Conservation (phyloP, 2,329 filamentous ascomycete species). For the Sporothrix schenckii region DNA sequence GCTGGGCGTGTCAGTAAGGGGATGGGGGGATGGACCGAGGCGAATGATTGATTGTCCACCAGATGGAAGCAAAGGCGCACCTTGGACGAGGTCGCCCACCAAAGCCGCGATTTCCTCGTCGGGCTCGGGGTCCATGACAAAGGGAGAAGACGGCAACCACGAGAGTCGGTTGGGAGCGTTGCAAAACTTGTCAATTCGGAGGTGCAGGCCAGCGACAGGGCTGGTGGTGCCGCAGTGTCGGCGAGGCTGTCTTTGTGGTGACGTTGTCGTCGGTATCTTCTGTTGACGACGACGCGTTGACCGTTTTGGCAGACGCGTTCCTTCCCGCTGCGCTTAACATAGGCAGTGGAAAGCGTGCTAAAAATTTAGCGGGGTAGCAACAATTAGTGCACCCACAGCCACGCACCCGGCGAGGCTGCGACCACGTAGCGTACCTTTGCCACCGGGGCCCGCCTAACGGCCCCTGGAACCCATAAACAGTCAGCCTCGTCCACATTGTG, state of each 20-base stretch:
- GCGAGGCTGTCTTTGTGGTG: conserved; percentile 16
- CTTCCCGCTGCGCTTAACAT: background rate
- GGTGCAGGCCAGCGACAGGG: background rate
- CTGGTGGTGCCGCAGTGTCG: background rate
- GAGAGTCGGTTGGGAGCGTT: background rate
- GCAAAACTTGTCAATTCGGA: background rate
- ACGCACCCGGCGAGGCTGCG: conserved; percentile 2
- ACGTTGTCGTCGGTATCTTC: background rate
- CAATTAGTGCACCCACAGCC: background rate
- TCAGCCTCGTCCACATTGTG: conserved; percentile 11
- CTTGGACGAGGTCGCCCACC: conserved; percentile 36
- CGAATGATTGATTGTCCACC: background rate
- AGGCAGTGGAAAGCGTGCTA: background rate
- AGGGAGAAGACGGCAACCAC: background rate
- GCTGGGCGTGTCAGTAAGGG: conserved; percentile 46
- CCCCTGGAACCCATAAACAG: background rate
- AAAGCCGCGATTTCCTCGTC: conserved; percentile 34
- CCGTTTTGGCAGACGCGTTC: conserved; percentile 1
- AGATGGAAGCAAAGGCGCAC: conserved; percentile 7
- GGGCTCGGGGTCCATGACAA: conserved; percentile 34
- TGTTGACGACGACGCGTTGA: background rate
- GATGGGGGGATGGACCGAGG: background rate
- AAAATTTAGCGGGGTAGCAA: conserved; percentile 6
- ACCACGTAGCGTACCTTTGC: background rate
- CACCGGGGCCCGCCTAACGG: background rate